Base-by-base conservation (phyloP, 2,329 filamentous ascomycete genomes). In the Fusarium palustre region DNA sequence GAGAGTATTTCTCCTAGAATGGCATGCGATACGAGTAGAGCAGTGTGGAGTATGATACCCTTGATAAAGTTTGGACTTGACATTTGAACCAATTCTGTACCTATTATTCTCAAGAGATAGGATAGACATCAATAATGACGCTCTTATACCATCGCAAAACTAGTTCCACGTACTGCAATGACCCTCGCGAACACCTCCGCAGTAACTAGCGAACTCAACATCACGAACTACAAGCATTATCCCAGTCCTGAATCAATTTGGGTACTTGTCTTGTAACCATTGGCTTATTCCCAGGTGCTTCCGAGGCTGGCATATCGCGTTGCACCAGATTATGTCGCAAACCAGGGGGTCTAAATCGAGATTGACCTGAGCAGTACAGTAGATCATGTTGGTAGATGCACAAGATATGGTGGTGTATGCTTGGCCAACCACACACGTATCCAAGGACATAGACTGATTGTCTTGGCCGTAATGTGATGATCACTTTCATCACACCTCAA, bases 1-100 rank as follows among this genome's bases (percentile, higher is more conserved):
- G 75, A 45, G 77, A 80, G 60, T 76, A 73, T 55, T 70, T 59
- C 36, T 74, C 68, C n/a, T 69, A 66, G 55, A 20, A 18, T 33
- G 16, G 18, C 15, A 38, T 25, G 20, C 6, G 24, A 31, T 48
- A 24, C 34, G 34, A 24, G 34, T n/a, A 52, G 38, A 41, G 18
- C 24, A 36, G 59, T 15, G 24, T 13, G 24, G 22, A 30, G 25
- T 25, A 28, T 49, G 34, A 69, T 66, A 68, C 64, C 61, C 50
- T n/a, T 54, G 47, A 30, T 24, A 13, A n/a, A 7, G 10, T 39
- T 52, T 30, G 13, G 5, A 41, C n/a, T 30, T 52, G 34, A 6
- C 15, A 30, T 13, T 22, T 22, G 12, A 22, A 28, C 18, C 24
- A 1, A 20, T 20, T 41, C 10, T 18, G 48, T 25, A 9, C 24